A percentile compares a stretch with the other conserved stretches of the same genome.
Conservation (phyloP, 768 basidiomycete genomes). For the Xanthoconium stramineum region DNA sequence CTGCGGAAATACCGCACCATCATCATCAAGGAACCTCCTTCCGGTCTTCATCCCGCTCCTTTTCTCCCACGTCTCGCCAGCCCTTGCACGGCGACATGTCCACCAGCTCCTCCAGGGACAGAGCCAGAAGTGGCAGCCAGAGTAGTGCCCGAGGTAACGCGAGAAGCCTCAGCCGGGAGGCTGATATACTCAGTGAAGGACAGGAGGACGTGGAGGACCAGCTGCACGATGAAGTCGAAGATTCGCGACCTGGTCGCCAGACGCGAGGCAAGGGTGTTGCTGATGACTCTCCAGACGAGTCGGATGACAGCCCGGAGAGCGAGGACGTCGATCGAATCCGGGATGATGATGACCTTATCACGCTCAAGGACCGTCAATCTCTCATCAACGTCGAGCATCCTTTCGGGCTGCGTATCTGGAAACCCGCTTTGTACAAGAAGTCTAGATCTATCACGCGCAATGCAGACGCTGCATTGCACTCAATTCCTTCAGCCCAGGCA, state of each 20-base stretch:
- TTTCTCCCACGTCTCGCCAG: constrained; percentile 47
- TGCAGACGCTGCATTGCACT: constrained; percentile 92
- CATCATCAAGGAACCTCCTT: constrained; percentile 69
- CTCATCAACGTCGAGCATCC: constrained; percentile 99
- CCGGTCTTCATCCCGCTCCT: constrained; percentile 36
- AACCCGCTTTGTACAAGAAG: constrained; percentile 98
- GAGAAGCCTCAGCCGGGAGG: constrained; percentile 41
- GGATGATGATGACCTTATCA: constrained; percentile 81
- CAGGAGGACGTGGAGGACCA: constrained; percentile 46
- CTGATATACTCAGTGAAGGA: constrained; percentile 46
- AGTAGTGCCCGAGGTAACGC: constrained; percentile 53
- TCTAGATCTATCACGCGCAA: constrained; percentile 93
- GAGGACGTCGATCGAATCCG: constrained; percentile 22
- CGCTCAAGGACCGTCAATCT: constrained; percentile 92
- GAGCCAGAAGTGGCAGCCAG: constrained; percentile 59
- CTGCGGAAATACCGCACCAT: constrained; percentile 52
- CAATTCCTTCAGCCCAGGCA: constrained; percentile 87
- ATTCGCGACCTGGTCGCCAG: constrained; percentile 15
- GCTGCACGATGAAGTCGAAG: constrained; percentile 28
- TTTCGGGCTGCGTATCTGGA: constrained; percentile 99
- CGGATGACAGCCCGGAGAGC: constrained; percentile 39
- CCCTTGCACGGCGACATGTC: constrained; percentile 51
- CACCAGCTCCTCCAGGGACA: constrained; percentile 44
- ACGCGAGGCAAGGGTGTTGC: constrained; percentile 42
- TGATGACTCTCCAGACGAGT: constrained; percentile 36